These are phyloP conservation scores for Trichoderma reesei DNA, from an alignment of 495 filamentous ascomycete genomes.

Conservation along the genomic window DNA sequence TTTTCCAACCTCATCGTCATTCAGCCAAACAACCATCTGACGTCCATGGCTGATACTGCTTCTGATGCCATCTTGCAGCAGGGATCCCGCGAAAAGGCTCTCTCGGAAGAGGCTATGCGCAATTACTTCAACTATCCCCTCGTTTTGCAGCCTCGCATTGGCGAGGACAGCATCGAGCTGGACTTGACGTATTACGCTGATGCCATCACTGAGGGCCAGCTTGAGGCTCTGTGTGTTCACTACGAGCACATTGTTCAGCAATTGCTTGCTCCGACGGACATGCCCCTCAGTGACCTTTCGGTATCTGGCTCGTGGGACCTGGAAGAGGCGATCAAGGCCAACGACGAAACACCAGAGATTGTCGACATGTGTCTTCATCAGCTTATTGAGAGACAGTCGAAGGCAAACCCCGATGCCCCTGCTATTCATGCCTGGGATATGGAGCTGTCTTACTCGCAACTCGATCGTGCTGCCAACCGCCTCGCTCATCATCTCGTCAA, in stretches of 20 bases:
- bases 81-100: background rate
- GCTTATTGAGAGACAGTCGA: conserved; percentile 17
- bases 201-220: background rate
- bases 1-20: conserved; percentile 8
- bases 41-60: conserved; percentile 3
- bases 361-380: conserved; percentile 22
- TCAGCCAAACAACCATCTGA: conserved; percentile 5
- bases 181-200: conserved; percentile 3
- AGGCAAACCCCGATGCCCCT: conserved; percentile 13
- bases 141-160: conserved; percentile 2
- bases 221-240: conserved; percentile 4
- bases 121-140: conserved; percentile 8
- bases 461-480: conserved; percentile 33
- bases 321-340: background rate
- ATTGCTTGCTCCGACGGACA: background rate
- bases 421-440: conserved; percentile 43
- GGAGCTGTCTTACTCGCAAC: conserved; percentile 38
- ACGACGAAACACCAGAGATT: conserved; percentile 6
- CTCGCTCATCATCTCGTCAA: conserved; percentile 34
- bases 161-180: conserved; percentile 6
- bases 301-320: conserved; percentile 1
- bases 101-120: conserved; percentile 5
- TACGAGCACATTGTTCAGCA: conserved; percentile 5
- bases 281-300: background rate
- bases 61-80: conserved; percentile 5